These are phyloP conservation scores for Arachis stenosperma DNA, from an alignment of 306 rosid species.

Conservation along the genomic window DNA sequence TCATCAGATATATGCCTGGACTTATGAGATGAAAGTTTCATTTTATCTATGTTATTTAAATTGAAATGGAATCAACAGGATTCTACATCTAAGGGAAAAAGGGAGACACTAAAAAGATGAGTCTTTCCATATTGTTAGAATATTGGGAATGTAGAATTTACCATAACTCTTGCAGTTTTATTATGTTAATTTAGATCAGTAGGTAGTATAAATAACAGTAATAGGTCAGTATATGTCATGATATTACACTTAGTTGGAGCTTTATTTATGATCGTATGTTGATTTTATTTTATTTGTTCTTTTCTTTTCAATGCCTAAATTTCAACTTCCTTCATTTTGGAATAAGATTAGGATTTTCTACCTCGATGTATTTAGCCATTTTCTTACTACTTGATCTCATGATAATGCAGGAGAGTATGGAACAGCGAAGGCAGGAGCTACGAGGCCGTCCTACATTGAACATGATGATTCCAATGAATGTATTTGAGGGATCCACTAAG, in stretches of 20 bases:
- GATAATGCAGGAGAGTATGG: slow-evolving; percentile 92
- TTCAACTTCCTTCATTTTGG: slow-evolving; percentile 18
- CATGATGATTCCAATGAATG: slow-evolving; percentile 95
- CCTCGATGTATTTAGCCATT: slow-evolving; percentile 26
- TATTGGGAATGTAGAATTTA: background rate
- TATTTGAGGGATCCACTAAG: slow-evolving; percentile 86
- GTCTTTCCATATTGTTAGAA: slow-evolving; percentile 1
- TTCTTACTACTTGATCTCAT: slow-evolving; percentile 27
- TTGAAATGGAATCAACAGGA: background rate
- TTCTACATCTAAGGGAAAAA: background rate
- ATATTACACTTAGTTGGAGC: background rate
- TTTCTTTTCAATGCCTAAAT: slow-evolving; percentile 16
- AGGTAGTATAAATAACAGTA: background rate
- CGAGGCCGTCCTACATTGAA: slow-evolving; percentile 90
- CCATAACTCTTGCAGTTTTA: background rate
- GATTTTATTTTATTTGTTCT: background rate
- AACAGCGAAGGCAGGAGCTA: slow-evolving; percentile 85
- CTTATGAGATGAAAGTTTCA: slow-evolving; percentile 1
- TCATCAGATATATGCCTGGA: slow-evolving; percentile 9
- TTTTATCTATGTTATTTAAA: background rate
- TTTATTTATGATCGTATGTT: slow-evolving; percentile 8
- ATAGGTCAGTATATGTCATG: slow-evolving; percentile 1
- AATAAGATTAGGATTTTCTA: background rate
- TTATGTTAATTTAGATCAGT: slow-evolving; percentile 4
- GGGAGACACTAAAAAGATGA: background rate